A percentile compares a stretch with the other conserved stretches of the same genome.
Conservation (phyloP, 768 basidiomycete species). For the Leccinum arenicola region DNA sequence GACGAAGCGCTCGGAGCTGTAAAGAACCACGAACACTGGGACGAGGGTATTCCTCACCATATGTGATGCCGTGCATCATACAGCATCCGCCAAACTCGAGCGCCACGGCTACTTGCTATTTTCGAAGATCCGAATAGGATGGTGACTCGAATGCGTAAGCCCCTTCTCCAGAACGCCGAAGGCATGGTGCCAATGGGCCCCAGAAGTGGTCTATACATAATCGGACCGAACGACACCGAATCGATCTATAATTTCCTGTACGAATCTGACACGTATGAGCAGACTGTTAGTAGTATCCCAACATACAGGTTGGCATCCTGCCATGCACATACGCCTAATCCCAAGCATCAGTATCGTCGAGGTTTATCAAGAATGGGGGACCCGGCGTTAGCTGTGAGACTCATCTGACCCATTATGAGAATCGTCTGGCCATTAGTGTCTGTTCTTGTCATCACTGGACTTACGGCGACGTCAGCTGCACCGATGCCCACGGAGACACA, state of each 20-base stretch:
- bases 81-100: neutral
- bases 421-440: neutral
- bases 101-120: neutral
- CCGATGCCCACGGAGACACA: conserved; percentile 15
- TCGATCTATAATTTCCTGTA: conserved; percentile 12
- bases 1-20: neutral
- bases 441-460: conserved; percentile 4
- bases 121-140: neutral
- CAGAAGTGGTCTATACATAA: conserved; percentile 3
- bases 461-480: conserved; percentile 11
- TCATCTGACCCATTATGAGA: conserved; percentile 6
- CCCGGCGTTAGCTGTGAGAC: neutral
- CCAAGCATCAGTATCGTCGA: conserved; percentile 5
- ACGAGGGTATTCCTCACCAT: conserved; percentile 2
- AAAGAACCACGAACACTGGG: conserved; percentile 1
- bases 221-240: neutral
- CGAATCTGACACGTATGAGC: neutral
- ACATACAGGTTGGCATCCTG: neutral
- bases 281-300: neutral
- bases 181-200: neutral
- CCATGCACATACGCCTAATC: conserved; percentile 14
- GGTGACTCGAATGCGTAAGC: neutral
- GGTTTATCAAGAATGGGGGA: conserved; percentile 4
- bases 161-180: neutral
- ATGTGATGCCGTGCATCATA: neutral